Base-by-base conservation (phyloP, 306 rosid species). In the Prunus mira region DNA sequence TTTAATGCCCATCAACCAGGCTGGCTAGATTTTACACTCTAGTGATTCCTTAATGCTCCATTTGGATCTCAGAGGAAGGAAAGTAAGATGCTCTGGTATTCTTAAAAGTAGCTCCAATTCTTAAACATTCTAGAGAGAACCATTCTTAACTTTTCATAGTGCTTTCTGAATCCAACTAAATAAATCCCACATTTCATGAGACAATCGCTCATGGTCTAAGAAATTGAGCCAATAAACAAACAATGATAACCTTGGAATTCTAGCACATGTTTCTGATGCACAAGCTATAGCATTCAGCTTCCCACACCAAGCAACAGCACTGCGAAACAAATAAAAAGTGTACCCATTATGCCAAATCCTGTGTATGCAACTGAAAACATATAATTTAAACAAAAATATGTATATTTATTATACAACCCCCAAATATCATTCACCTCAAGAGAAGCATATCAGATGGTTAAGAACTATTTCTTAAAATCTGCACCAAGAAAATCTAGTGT, bases 221-320 rank as follows among this genome's bases (percentile, higher is more conserved):
- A 12, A 34, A 25, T 56, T 25, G 61, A 57, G 12, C 22, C 60
- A 56, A 28, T 45, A 24, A 78, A 76, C 43, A 70, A 66, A 76
- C 71, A 68, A 71, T 66, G 75, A 88, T 10, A 68, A 95, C 98
- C 98, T 90, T 71, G 98, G 98, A 76, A 92, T 92, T 83, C 97
- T 92, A 7, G 93, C 96, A 83, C 97, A 92, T 2, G 98, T 90
- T 86, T 92, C 98, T 11, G 98, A 83, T 65, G 98, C 97, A 84
- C 98, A 95, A 60, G 97, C 97, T 63, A 95, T 92, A 64, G 98
- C 96, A 89, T 95, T 95, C 84, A 95, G 78, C 89, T 90, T 92
- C 56, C 96, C 96, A 52, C 98, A 95, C 98, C 98, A 95, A 52
- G 98, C 87, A 78, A 92, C 97, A 28, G 92, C 93, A 83, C 97